Conservation (phyloP, 345 rosid species). For the Leavenworthia alabamica region DNA sequence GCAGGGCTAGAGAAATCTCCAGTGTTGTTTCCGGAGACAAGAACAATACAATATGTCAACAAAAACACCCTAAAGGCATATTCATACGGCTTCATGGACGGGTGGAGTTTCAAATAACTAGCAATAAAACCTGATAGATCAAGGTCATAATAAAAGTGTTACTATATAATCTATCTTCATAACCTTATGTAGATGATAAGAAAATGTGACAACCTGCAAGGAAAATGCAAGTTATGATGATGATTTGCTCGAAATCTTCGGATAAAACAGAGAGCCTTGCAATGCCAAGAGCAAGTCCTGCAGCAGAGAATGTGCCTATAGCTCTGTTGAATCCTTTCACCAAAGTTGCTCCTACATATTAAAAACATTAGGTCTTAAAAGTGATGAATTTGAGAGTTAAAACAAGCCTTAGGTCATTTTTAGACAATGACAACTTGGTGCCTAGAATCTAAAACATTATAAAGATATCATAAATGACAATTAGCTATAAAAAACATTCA, state of each 20-base stretch:
- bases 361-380: background rate
- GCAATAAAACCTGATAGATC: constrained; percentile 48
- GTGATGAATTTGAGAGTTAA: background rate
- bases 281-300: constrained; percentile 65
- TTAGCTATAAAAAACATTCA: background rate
- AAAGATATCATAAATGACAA: background rate
- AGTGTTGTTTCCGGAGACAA: constrained; percentile 56
- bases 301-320: constrained; percentile 75
- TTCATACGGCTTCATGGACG: constrained; percentile 66
- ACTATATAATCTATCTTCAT: background rate
- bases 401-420: background rate
- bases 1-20: constrained; percentile 52
- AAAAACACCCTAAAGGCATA: constrained; percentile 73
- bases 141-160: constrained; percentile 2
- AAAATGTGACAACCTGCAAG: constrained; percentile 44
- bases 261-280: constrained; percentile 47
- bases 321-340: constrained; percentile 86
- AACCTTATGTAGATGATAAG: background rate
- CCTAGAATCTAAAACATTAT: background rate
- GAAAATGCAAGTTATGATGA: constrained; percentile 51
- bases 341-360: constrained; percentile 62
- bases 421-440: background rate
- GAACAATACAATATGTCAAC: constrained; percentile 74
- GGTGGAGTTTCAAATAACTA: constrained; percentile 57
- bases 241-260: constrained; percentile 41